Evolutionary conservation across 2,329 filamentous ascomycete species (phyloP), one percentile per base, ranked within the genome.

Genomic region (Cordyceps farinosa): DNA sequence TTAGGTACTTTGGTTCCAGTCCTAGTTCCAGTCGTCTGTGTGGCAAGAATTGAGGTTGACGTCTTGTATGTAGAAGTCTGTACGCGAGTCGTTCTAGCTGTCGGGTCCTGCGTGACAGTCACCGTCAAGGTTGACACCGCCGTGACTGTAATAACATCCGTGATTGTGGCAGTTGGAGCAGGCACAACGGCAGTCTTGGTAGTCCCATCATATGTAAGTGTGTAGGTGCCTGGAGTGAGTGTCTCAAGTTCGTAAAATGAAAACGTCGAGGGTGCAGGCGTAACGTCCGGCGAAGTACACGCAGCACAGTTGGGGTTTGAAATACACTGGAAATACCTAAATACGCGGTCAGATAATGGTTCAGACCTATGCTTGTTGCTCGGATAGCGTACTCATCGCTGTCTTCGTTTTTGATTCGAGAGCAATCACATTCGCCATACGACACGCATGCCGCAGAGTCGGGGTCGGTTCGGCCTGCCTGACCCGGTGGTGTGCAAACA

Each of bases 401-500:
- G 22, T 72, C 61, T 53, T 71, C 69, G 47, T 75, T 67, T 34
- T 67, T 48, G 45, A 73, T 70, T 10, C 57, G 60, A 7, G 67
- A 67, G 58, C 72, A 74, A 63, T 74, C 72, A 50, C 72, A 74
- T 27, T 64, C 47, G 10, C 68, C 68, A 1, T 70, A 71, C 1
- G 58, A 44, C 27, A 60, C 63, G 59, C 72, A 73, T 22, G 63
- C 59, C 32, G 9, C 52, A 51, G 60, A 36, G 44, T 22, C 52
- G 11, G 52, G 34, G 7, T 50, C 36, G 17, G 34, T 30, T n/a
- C 13, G 15, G 44, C 44, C 38, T 32, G 52, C 2, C 30, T 34
- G 60, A 8, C 10, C 27, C 5, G 44, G 10, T 34, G 42, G 1
- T 17, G 44, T 30, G 44, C 60, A 62, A 27, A 54, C 52, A 4